A percentile compares a stretch with the other conserved stretches of the same genome.
These are phyloP conservation scores for Pseudogymnoascus verrucosus DNA, from an alignment of 2,329 filamentous ascomycete genomes.

Conservation along the genomic window DNA sequence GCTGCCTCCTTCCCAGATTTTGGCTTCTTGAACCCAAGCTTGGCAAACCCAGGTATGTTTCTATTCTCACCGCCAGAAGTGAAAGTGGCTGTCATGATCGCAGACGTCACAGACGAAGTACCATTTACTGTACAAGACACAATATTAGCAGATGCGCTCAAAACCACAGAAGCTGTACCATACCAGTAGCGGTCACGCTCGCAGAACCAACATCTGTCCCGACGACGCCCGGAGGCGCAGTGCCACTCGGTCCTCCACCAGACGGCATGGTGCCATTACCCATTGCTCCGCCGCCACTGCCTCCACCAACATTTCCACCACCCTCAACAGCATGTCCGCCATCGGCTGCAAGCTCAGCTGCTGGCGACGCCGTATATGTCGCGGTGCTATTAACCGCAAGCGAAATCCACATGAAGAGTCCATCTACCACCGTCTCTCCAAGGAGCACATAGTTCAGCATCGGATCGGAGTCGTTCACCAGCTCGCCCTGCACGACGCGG, in stretches of 20 bases:
- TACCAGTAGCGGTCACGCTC: not conserved
- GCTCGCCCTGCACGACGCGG: conserved; percentile 37
- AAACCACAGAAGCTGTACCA: not conserved
- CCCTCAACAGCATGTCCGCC: not conserved
- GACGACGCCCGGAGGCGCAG: not conserved
- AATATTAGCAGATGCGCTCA: not conserved
- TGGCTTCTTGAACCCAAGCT: not conserved
- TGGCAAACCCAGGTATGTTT: not conserved
- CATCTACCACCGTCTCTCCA: conserved; percentile 43
- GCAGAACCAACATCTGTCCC: not conserved
- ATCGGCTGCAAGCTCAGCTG: not conserved
- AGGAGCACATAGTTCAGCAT: conserved; percentile 51
- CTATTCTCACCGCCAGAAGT: not conserved
- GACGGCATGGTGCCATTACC: not conserved
- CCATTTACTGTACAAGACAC: not conserved
- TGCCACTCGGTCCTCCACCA: not conserved
- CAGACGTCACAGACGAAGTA: not conserved
- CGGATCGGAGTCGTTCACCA: conserved; percentile 38
- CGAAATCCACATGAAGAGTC: conserved; percentile 47
- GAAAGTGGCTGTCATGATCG: not conserved
- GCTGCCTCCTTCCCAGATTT: not conserved
- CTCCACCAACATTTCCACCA: not conserved
- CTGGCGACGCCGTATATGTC: not conserved
- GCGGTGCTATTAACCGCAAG: conserved; percentile 39
- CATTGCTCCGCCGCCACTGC: not conserved